These are phyloP conservation scores for Martensiomyces pterosporus DNA, from an alignment of 192 early-diverging fungal genomes.

Conservation along the genomic window DNA sequence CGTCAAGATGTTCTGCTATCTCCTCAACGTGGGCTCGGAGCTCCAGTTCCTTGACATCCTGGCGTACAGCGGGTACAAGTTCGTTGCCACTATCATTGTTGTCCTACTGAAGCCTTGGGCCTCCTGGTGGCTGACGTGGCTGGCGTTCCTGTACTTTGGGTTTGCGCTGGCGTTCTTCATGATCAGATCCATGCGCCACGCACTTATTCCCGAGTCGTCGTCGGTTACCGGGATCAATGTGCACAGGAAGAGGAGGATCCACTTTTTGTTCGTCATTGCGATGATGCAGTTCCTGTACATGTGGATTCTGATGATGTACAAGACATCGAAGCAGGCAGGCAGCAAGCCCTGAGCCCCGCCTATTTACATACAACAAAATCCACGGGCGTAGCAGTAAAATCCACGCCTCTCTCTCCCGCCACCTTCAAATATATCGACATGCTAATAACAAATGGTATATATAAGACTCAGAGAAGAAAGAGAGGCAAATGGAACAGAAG, in stretches of 20 bases:
- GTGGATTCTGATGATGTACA: slow-evolving; percentile 68
- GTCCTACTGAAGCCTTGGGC: slow-evolving; percentile 49
- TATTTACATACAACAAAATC: too few relatives aligned
- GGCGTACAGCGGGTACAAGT: slow-evolving; percentile 93
- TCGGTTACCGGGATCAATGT: slow-evolving; percentile 57
- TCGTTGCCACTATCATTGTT: slow-evolving; percentile 70
- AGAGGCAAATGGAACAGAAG: too few relatives aligned
- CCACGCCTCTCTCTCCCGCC: too few relatives aligned
- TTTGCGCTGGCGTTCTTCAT: slow-evolving; percentile 84
- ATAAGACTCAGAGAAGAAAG: too few relatives aligned
- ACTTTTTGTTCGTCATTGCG: slow-evolving; percentile 85
- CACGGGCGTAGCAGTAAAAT: too few relatives aligned
- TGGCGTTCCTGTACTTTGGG: slow-evolving; percentile 68
- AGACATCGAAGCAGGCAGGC: slow-evolving; percentile 30
- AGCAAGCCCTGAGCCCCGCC: too few relatives aligned
- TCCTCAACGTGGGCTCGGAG: slow-evolving; percentile 81
- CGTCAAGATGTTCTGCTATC: slow-evolving; percentile 79
- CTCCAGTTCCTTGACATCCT: slow-evolving; percentile 80
- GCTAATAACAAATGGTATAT: too few relatives aligned
- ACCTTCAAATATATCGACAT: neutral
- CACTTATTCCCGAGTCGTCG: slow-evolving; percentile 67
- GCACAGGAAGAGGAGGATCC: slow-evolving; percentile 76
- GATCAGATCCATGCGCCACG: slow-evolving; percentile 70
- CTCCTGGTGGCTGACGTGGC: slow-evolving; percentile 59
- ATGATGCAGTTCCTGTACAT: slow-evolving; percentile 76